Evolutionary conservation across 768 basidiomycete species (phyloP).

Genomic region (Galerina marginata): DNA sequence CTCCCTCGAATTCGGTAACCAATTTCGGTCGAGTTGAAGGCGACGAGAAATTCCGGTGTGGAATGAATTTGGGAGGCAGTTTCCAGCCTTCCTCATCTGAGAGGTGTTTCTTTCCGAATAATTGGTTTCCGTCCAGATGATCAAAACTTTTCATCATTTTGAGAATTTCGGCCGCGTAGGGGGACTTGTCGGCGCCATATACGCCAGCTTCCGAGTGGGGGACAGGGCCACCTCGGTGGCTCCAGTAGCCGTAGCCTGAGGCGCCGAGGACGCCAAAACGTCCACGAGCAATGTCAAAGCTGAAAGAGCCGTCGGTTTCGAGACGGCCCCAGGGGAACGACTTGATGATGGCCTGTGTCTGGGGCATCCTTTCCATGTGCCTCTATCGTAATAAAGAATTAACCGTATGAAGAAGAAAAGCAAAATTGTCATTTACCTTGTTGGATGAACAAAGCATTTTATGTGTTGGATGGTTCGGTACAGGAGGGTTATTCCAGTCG

Average conservation of each 20-base stretch:
- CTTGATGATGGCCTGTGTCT: slow-evolving; percentile 4
- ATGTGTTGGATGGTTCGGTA: slow-evolving; percentile 1
- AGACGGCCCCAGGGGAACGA: slow-evolving; percentile 1
- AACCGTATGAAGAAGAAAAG: too few species aligned
- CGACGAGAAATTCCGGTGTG: not conserved
- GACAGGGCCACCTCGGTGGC: not conserved
- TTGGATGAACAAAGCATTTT: not conserved
- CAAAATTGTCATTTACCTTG: not conserved
- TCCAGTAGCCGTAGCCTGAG: not conserved
- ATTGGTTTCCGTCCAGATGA: not conserved
- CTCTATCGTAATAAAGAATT: not conserved
- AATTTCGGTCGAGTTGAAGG: not conserved
- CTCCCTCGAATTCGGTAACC: not conserved
- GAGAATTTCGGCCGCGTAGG: not conserved
- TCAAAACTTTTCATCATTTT: slow-evolving; percentile 2
- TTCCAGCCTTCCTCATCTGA: slow-evolving; percentile 3
- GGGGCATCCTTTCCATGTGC: slow-evolving; percentile 1
- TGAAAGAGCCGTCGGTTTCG: slow-evolving; percentile 2
- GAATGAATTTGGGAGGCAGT: not conserved
- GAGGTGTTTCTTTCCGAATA: not conserved
- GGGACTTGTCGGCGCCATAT: not conserved
- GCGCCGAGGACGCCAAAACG: slow-evolving; percentile 3
- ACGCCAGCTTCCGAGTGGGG: not conserved
- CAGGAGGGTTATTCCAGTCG: not conserved
- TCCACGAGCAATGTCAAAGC: not conserved